Evolutionary conservation across 768 basidiomycete genomes (phyloP).

Genomic region (Rhodotorula toruloides): DNA sequence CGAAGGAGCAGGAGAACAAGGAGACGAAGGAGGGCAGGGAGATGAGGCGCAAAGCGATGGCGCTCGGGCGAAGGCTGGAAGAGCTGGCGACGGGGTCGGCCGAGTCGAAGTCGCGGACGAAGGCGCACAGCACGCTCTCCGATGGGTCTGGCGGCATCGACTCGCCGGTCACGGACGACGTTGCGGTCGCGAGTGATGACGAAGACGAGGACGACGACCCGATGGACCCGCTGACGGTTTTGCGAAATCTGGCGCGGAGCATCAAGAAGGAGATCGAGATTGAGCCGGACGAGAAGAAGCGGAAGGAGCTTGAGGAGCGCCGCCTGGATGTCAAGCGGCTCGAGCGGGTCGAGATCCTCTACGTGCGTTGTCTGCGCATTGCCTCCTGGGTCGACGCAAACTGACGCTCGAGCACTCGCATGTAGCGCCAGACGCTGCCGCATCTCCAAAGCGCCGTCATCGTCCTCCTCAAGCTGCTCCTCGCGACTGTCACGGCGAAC

Average conservation of each 20-base stretch:
- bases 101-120: neutral
- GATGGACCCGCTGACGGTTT: constrained; percentile 42
- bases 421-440: constrained; percentile 76
- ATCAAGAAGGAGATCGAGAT: constrained; percentile 19
- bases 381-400: neutral
- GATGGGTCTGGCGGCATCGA: neutral
- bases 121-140: neutral
- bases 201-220: constrained; percentile 41
- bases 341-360: constrained; percentile 84
- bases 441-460: constrained; percentile 84
- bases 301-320: constrained; percentile 61
- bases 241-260: constrained; percentile 27
- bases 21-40: neutral
- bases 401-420: neutral
- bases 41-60: constrained; percentile 10
- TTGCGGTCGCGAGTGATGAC: constrained; percentile 11
- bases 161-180: neutral
- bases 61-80: constrained; percentile 25
- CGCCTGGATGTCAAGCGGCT: constrained; percentile 79
- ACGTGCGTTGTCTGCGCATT: constrained; percentile 56
- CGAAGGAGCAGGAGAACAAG: neutral
- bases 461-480: constrained; percentile 80
- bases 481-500: constrained; percentile 86
- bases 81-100: constrained; percentile 4
- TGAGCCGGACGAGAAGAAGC: constrained; percentile 48